phyloP scores from a whole-genome alignment of 2,329 filamentous ascomycete genomes.

The Claviceps africana region DNA sequence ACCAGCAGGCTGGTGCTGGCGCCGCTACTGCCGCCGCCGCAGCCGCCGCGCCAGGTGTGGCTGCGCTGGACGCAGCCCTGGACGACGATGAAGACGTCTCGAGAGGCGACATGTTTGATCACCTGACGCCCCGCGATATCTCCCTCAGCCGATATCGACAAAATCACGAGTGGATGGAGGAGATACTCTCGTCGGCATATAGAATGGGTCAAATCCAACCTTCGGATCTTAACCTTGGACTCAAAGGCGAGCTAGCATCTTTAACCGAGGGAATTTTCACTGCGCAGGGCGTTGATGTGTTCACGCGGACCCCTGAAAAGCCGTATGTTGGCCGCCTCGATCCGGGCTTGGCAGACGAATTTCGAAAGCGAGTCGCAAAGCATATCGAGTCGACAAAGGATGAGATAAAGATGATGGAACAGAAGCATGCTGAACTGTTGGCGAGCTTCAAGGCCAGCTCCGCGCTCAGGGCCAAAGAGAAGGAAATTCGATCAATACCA shows the following conservation, averaged over 20 bases:
- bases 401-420: constrained; percentile 76
- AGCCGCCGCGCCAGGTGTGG: constrained; percentile 23
- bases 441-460: constrained; percentile 59
- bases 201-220: constrained; percentile 73
- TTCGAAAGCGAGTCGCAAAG: constrained; percentile 61
- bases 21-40: constrained; percentile 3
- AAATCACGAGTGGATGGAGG: constrained; percentile 98
- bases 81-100: constrained; percentile 87
- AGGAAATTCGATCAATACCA: constrained; percentile 54
- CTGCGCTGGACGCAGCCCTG: constrained; percentile 32
- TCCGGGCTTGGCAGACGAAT: constrained; percentile 65
- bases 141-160: constrained; percentile 78
- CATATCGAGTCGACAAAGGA: constrained; percentile 59
- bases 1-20: constrained; percentile 16
- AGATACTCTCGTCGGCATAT: constrained; percentile 85
- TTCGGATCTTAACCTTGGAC: constrained; percentile 72
- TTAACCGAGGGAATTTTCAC: constrained; percentile 81
- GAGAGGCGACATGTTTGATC: constrained; percentile 78
- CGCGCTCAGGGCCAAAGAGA: constrained; percentile 58
- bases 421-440: constrained; percentile 61
- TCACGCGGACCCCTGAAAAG: constrained; percentile 34
- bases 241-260: constrained; percentile 65
- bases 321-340: constrained; percentile 53
- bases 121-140: constrained; percentile 78
- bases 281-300: constrained; percentile 36